phyloP scores from a whole-genome alignment of 2,329 filamentous ascomycete species.

The Neurospora sp. region DNA sequence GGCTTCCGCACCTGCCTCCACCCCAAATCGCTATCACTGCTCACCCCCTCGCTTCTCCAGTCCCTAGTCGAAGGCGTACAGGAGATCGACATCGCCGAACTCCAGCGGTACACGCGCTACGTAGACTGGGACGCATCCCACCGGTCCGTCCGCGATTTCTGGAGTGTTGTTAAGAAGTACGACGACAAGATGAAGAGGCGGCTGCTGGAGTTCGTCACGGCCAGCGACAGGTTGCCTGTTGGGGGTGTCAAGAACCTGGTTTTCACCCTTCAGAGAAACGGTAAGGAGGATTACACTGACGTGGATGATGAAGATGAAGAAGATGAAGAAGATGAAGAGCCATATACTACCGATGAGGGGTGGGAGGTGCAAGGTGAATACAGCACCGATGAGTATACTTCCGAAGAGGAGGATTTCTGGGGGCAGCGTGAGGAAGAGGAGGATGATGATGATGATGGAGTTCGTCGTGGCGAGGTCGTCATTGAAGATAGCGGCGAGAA shows the following conservation, averaged over 20 bases:
- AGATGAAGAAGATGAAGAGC: not conserved
- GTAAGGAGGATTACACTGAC: slow-evolving; percentile 44
- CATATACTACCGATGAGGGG: not conserved
- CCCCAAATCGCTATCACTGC: slow-evolving; percentile 59
- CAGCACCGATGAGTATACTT: not conserved
- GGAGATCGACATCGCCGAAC: slow-evolving; percentile 65
- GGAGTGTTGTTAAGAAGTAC: slow-evolving; percentile 65
- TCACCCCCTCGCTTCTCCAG: slow-evolving; percentile 62
- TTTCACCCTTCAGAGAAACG: slow-evolving; percentile 75
- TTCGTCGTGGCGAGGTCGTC: not conserved
- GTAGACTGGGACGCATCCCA: slow-evolving; percentile 68
- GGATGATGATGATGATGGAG: not conserved
- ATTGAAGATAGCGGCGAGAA: not conserved
- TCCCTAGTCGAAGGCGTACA: slow-evolving; percentile 74
- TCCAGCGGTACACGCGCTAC: slow-evolving; percentile 65
- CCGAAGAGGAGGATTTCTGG: not conserved
- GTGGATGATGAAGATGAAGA: slow-evolving; percentile 27
- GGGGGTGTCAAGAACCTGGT: slow-evolving; percentile 73
- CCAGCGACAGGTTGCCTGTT: slow-evolving; percentile 80
- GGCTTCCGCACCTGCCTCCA: slow-evolving; percentile 74
- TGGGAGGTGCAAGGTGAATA: not conserved
- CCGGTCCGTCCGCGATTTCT: slow-evolving; percentile 68
- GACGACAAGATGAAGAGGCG: slow-evolving; percentile 60
- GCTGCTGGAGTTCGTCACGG: slow-evolving; percentile 89
- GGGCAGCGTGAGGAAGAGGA: not conserved